Percentiles rank a stretch among this genome's conserved stretches.
Conservation (phyloP, 257 asterid genomes). For the Agastache rugosa region DNA sequence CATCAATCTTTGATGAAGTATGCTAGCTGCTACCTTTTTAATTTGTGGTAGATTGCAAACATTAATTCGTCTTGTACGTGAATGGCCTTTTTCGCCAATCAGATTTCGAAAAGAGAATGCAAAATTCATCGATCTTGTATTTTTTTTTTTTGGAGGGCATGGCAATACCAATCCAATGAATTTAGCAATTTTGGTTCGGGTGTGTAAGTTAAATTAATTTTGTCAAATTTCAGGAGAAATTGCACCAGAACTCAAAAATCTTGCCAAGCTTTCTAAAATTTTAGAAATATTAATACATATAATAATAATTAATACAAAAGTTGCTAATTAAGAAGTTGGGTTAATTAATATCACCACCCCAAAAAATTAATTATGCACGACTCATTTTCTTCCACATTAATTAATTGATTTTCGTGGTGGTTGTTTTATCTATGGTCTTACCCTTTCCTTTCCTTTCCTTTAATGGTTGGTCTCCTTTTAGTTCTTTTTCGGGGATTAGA, state of each 20-base stretch:
- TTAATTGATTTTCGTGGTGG: neutral
- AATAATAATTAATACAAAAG: too few relatives aligned
- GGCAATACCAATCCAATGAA: too few relatives aligned
- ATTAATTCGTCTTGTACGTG: neutral
- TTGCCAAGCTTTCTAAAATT: too few relatives aligned
- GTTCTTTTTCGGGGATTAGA: neutral
- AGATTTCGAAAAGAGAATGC: neutral
- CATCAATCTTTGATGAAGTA: neutral
- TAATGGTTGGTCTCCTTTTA: neutral
- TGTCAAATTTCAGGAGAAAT: neutral
- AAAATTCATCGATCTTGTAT: neutral
- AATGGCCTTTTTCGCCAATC: neutral
- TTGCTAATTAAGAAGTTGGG: too few relatives aligned
- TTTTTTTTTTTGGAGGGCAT: too few relatives aligned
- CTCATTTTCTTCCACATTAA: neutral
- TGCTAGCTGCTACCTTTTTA: neutral
- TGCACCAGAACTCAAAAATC: neutral
- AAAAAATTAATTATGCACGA: too few relatives aligned
- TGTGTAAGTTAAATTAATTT: too few relatives aligned
- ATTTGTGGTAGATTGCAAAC: neutral
- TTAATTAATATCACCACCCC: too few relatives aligned
- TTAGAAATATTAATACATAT: neutral
- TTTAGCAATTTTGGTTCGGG: too few relatives aligned
- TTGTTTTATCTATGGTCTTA: neutral
- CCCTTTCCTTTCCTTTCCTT: neutral